Conservation (phyloP, 768 basidiomycete species). For the Holtermannia corniformis region DNA sequence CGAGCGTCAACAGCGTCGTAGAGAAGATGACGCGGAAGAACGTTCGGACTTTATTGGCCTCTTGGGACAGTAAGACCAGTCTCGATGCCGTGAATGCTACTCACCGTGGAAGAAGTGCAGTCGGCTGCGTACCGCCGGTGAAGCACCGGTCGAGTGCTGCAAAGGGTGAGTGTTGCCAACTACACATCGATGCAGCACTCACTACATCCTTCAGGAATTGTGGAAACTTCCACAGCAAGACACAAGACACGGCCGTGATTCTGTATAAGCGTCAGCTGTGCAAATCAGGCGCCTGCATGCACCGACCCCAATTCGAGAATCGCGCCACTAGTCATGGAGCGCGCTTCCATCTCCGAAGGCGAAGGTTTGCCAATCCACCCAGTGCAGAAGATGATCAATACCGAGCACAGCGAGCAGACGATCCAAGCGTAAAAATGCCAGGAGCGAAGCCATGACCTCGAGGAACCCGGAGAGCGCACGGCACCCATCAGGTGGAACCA, state of each 20-base stretch:
- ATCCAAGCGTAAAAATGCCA: slow-evolving; percentile 25
- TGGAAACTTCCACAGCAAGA: slow-evolving; percentile 16
- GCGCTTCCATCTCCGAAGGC: slow-evolving; percentile 5
- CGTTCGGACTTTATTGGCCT: slow-evolving; percentile 25
- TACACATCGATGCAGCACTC: slow-evolving; percentile 1
- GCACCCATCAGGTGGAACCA: slow-evolving; percentile 30
- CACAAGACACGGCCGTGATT: neutral
- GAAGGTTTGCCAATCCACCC: slow-evolving; percentile 7
- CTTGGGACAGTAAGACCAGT: neutral
- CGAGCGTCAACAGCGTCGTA: slow-evolving; percentile 10
- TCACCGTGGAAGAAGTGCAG: slow-evolving; percentile 27
- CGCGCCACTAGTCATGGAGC: slow-evolving; percentile 7
- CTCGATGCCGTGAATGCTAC: neutral
- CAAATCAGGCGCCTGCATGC: neutral
- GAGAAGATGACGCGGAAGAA: slow-evolving; percentile 21
- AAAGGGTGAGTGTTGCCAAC: neutral
- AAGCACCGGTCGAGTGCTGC: slow-evolving; percentile 25
- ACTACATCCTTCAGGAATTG: slow-evolving; percentile 23
- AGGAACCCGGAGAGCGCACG: slow-evolving; percentile 19
- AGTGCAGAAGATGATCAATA: slow-evolving; percentile 4
- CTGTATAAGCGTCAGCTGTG: neutral
- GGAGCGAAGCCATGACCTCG: slow-evolving; percentile 14
- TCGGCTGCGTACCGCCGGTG: slow-evolving; percentile 24
- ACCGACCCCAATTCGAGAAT: slow-evolving; percentile 21
- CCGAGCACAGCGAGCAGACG: slow-evolving; percentile 3